Evolutionary conservation across 305 asterid species (phyloP), one percentile per base, ranked within the genome.

Genomic region (Fraxinus sp.): DNA sequence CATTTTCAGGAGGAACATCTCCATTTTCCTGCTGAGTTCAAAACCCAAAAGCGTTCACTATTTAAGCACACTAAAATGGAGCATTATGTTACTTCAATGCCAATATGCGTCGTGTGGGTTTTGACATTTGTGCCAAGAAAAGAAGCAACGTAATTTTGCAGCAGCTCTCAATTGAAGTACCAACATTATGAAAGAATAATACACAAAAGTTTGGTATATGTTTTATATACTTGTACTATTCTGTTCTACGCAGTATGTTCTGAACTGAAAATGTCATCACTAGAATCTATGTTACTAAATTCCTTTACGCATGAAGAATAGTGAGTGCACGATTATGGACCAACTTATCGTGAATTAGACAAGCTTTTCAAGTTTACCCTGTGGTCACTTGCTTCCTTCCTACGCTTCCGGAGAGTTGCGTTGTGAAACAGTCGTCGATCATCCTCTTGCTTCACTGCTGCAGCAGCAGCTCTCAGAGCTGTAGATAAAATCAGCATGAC

Each of bases 391-490:
- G 91, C 96, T 85, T 94, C 98, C 87, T 93, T 95, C 91, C 97
- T 84, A 83, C 98, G 97, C 88, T 95, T 95, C 83, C 98, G 89
- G 55, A 88, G 94, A 75, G 97, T 84, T 75, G 97, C 94, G 86
- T 92, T 93, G 84, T 94, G 98, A 89, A 93, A 95, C 46, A 94
- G 91, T 86, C 99, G 91, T 82, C 95, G 94, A 71, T 95, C 97
- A 87, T 95, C 99, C 90, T 93, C 98, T 83, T 90, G 97, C 91
- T 89, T 95, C 86, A 94, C 98, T 70, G 99, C 98, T 32, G 86
- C 88, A 73, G 99, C 97, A 28, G 97, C 99, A 78, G 98, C 98
- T 92, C 98, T 90, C 84, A 95, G 86, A 71, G 94, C 99, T 95
- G 93, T 13, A 66, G 39, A 85, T 57, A 84, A 72, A 77, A 85